These are phyloP conservation scores for Coccinonectria pachysandricola DNA, from an alignment of 2,329 filamentous ascomycete species.

Conservation along the genomic window DNA sequence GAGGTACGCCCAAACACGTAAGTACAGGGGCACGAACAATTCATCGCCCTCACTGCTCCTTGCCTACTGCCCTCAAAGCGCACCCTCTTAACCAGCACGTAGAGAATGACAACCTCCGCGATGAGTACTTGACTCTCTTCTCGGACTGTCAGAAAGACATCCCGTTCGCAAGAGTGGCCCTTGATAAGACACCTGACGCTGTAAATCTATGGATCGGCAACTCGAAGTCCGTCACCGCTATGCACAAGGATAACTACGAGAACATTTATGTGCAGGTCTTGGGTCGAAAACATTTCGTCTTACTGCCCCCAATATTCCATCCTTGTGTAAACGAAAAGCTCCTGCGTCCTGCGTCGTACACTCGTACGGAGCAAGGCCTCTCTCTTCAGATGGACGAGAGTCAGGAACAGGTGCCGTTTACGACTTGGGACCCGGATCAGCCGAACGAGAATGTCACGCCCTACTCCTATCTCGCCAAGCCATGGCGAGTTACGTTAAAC, in stretches of 20 bases:
- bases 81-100: too few species aligned
- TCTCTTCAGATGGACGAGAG: conserved; percentile 25
- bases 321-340: conserved; percentile 56
- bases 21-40: too few species aligned
- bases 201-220: conserved; percentile 80
- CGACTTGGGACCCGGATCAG: conserved; percentile 63
- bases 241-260: conserved; percentile 79
- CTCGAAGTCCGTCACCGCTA: conserved; percentile 54
- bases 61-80: too few species aligned
- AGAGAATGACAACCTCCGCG: conserved; percentile 74
- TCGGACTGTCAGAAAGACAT: conserved; percentile 53
- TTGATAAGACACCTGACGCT: conserved; percentile 57
- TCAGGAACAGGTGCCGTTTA: conserved; percentile 47
- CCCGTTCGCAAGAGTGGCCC: conserved; percentile 62
- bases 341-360: conserved; percentile 50
- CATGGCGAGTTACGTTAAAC: conserved; percentile 56
- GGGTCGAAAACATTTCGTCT: conserved; percentile 63
- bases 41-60: background rate
- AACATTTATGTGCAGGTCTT: conserved; percentile 72
- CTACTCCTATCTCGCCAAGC: conserved; percentile 49
- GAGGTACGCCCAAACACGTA: conserved; percentile 67
- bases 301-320: conserved; percentile 62
- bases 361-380: conserved; percentile 21
- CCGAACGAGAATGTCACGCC: conserved; percentile 38
- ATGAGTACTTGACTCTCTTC: conserved; percentile 59